Evolutionary conservation across 305 asterid species (phyloP).

Genomic region (Caryopteris hybrid): DNA sequence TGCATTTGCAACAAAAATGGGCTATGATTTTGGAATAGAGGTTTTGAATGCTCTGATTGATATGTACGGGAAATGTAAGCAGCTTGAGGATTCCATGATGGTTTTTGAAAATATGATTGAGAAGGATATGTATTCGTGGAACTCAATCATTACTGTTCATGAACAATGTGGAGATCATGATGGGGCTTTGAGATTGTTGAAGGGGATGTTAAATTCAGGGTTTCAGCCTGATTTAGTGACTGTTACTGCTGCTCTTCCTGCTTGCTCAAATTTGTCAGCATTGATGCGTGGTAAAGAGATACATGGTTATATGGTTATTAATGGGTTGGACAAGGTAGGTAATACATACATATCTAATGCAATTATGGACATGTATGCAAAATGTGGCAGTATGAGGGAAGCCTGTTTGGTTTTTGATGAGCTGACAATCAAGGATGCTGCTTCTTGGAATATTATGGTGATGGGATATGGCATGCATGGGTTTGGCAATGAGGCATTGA

Average conservation of each 20-base stretch:
- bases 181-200: constrained; percentile 52
- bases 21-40: constrained; percentile 43
- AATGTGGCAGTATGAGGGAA: constrained; percentile 78
- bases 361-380: constrained; percentile 84
- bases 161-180: constrained; percentile 74
- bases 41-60: constrained; percentile 68
- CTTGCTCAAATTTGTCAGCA: constrained; percentile 61
- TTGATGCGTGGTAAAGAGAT: constrained; percentile 68
- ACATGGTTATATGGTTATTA: constrained; percentile 55
- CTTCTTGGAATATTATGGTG: constrained; percentile 89
- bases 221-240: constrained; percentile 70
- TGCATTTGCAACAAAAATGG: constrained; percentile 48
- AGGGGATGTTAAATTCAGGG: constrained; percentile 45
- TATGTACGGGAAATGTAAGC: constrained; percentile 79
- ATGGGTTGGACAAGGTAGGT: constrained; percentile 31
- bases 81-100: constrained; percentile 39
- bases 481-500: constrained; percentile 58
- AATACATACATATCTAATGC: constrained; percentile 48
- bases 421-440: constrained; percentile 51
- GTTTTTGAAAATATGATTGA: constrained; percentile 43
- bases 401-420: constrained; percentile 52
- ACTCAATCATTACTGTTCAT: constrained; percentile 66
- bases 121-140: constrained; percentile 86
- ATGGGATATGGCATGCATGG: constrained; percentile 88
- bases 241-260: constrained; percentile 66